A percentile compares a stretch with the other conserved stretches of the same genome.
Conservation (phyloP, 2,329 filamentous ascomycete genomes). For the Aureobasidium sp. region DNA sequence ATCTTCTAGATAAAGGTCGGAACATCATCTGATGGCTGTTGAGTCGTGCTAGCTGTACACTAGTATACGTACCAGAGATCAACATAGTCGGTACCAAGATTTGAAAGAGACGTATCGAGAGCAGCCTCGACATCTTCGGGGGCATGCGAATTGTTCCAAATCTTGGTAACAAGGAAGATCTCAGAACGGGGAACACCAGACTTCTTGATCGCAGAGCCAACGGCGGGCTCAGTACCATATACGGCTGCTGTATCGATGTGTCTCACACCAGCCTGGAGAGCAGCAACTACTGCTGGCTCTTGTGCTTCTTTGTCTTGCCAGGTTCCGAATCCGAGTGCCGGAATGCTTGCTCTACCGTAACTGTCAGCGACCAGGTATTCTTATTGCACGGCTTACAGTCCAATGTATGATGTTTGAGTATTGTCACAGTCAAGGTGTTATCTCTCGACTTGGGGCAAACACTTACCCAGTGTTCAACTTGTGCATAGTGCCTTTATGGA, state of each 20-base stretch:
- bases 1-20: too few relatives aligned
- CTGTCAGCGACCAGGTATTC: background rate
- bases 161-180: constrained; percentile 59
- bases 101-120: constrained; percentile 49
- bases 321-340: constrained; percentile 44
- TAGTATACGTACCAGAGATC: constrained; percentile 45
- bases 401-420: background rate
- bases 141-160: constrained; percentile 56
- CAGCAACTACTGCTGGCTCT: constrained; percentile 39
- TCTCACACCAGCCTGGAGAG: constrained; percentile 41
- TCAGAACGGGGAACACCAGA: constrained; percentile 56
- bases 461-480: constrained; percentile 40
- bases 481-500: constrained; percentile 14
- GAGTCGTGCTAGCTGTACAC: too few relatives aligned
- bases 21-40: too few relatives aligned
- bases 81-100: constrained; percentile 57
- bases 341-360: constrained; percentile 17
- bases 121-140: constrained; percentile 55
- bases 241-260: constrained; percentile 39
- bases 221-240: constrained; percentile 54
- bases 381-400: background rate
- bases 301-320: constrained; percentile 46
- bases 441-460: background rate
- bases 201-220: constrained; percentile 56
- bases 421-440: background rate